Evolutionary conservation across 306 rosid species (phyloP).

Genomic region (Prunus mume): DNA sequence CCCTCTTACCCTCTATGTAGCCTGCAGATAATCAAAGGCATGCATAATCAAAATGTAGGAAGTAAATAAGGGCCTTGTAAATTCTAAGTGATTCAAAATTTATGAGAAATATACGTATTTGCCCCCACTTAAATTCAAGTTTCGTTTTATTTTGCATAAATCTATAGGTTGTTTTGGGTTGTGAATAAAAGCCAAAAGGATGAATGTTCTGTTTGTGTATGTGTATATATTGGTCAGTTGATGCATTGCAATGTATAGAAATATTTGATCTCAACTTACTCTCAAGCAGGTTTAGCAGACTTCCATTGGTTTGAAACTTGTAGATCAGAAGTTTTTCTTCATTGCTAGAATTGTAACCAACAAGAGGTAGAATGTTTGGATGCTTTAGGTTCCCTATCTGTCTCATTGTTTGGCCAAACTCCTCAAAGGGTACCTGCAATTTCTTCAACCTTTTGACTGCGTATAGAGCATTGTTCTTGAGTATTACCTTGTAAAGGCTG

Average conservation of each 20-base stretch:
- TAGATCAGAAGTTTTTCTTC: conserved; percentile 74
- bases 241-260: conserved; percentile 1
- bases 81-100: neutral
- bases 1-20: conserved; percentile 44
- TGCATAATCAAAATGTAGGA: neutral
- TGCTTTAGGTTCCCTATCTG: conserved; percentile 52
- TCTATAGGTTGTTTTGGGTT: too few species aligned
- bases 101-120: neutral
- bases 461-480: conserved; percentile 47
- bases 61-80: neutral
- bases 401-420: conserved; percentile 51
- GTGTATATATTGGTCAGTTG: neutral
- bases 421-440: conserved; percentile 52
- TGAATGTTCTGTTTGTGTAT: neutral
- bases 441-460: conserved; percentile 77
- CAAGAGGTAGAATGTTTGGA: conserved; percentile 63
- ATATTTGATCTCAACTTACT: conserved; percentile 34
- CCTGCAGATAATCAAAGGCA: conserved; percentile 37
- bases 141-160: too few species aligned
- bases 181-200: neutral
- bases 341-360: conserved; percentile 44
- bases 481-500: conserved; percentile 61
- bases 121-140: too few species aligned
- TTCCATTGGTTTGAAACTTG: conserved; percentile 69
- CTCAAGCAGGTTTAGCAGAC: conserved; percentile 62